phyloP scores from a whole-genome alignment of 2,329 filamentous ascomycete genomes.

The Trichoderma asperellum region DNA sequence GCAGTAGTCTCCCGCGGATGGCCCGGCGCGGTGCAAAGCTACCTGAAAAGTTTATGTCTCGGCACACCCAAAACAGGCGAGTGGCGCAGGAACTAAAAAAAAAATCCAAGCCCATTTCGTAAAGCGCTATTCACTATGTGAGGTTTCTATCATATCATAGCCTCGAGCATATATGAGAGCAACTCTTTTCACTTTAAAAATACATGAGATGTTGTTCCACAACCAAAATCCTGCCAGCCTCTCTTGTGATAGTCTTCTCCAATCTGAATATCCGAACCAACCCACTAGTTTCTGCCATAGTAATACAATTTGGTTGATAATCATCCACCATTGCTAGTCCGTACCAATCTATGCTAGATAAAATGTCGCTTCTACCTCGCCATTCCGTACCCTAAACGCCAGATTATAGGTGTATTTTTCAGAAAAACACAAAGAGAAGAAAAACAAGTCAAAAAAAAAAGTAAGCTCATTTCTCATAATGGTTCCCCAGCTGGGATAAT shows the following conservation, averaged over 20 bases:
- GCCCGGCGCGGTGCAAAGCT: too few species aligned
- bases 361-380: neutral
- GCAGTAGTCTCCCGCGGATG: too few species aligned
- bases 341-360: slow-evolving; percentile 2
- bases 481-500: neutral
- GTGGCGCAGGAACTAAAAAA: neutral
- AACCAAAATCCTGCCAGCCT: neutral
- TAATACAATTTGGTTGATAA: slow-evolving; percentile 17
- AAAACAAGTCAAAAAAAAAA: neutral
- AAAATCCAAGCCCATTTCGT: neutral
- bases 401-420: neutral
- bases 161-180: neutral
- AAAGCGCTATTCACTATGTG: neutral
- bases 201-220: neutral
- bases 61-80: too few species aligned
- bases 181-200: neutral
- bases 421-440: neutral
- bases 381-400: slow-evolving; percentile 12
- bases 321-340: slow-evolving; percentile 6
- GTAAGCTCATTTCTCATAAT: slow-evolving; percentile 5
- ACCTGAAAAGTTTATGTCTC: too few species aligned
- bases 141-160: neutral
- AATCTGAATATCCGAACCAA: neutral
- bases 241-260: neutral
- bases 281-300: neutral